Percentiles rank a stretch among this genome's conserved stretches.
These are phyloP conservation scores for Oehlia diaphana DNA, from an alignment of 192 early-diverging fungal genomes.

Conservation along the genomic window DNA sequence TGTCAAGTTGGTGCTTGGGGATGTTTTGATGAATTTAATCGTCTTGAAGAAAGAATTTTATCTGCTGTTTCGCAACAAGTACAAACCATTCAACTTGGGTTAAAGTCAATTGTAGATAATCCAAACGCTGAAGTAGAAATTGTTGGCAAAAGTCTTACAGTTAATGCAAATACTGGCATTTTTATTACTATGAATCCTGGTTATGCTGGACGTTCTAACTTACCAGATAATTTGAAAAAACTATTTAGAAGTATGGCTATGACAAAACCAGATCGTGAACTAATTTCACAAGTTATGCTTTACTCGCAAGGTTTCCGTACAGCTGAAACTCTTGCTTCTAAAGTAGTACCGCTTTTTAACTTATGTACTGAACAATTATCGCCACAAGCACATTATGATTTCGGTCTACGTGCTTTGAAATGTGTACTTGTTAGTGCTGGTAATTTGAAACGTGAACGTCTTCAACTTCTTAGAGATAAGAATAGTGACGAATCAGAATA, in stretches of 20 bases:
- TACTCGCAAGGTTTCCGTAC: slow-evolving; percentile 99
- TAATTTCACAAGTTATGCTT: slow-evolving; percentile 99
- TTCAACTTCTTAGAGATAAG: slow-evolving; percentile 50
- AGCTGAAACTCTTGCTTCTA: slow-evolving; percentile 90
- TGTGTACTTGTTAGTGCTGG: slow-evolving; percentile 99
- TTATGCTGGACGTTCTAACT: slow-evolving; percentile 96
- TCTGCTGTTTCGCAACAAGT: slow-evolving; percentile 99
- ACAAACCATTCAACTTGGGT: slow-evolving; percentile 96
- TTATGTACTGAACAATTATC: slow-evolving; percentile 94
- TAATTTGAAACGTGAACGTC: slow-evolving; percentile 90
- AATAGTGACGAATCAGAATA: slow-evolving; percentile 41
- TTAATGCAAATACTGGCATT: slow-evolving; percentile 84
- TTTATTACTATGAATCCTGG: slow-evolving; percentile 99
- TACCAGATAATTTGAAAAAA: slow-evolving; percentile 99
- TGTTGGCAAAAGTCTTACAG: slow-evolving; percentile 80
- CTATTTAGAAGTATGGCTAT: slow-evolving; percentile 99
- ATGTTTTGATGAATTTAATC: slow-evolving; percentile 99
- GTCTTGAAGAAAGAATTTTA: slow-evolving; percentile 95
- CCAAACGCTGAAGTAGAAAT: slow-evolving; percentile 87
- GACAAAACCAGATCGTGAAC: slow-evolving; percentile 96
- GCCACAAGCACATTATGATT: slow-evolving; percentile 98
- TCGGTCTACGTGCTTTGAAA: slow-evolving; percentile 97
- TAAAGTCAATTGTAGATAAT: slow-evolving; percentile 62
- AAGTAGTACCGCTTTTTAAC: slow-evolving; percentile 97
- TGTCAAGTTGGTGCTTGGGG: slow-evolving; percentile 99